Percentiles rank a stretch among this genome's conserved stretches.
These are phyloP conservation scores for Herpotrichia juniperi DNA, from an alignment of 2,329 filamentous ascomycete genomes.

Conservation along the genomic window DNA sequence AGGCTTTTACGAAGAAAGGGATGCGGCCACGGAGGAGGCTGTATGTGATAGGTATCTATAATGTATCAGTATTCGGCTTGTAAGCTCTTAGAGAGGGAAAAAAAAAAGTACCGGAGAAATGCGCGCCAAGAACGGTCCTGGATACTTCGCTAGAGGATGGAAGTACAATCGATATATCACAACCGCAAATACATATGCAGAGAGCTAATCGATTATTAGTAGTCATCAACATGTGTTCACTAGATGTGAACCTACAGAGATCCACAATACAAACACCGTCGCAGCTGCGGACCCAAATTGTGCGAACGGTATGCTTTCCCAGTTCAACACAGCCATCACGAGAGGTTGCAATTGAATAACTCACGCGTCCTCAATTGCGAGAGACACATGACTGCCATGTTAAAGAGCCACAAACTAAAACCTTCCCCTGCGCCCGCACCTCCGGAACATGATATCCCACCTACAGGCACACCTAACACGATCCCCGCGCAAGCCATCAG, in stretches of 20 bases:
- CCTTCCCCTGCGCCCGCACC: neutral
- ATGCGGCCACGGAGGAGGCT: conserved; percentile 21
- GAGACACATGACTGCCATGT: conserved; percentile 4
- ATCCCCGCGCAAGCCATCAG: neutral
- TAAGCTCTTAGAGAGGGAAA: neutral
- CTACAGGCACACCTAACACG: neutral
- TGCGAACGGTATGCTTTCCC: conserved; percentile 13
- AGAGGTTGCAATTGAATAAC: neutral
- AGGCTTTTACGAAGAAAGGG: conserved; percentile 25
- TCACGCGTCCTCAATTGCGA: neutral
- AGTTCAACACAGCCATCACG: conserved; percentile 15
- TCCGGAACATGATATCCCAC: conserved; percentile 5
- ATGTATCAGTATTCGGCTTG: neutral
- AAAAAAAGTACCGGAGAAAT: conserved; percentile 25
- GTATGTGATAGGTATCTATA: conserved; percentile 24
- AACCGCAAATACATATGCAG: conserved; percentile 3
- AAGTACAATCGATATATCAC: conserved; percentile 43
- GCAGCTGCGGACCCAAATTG: conserved; percentile 9
- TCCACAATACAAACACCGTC: conserved; percentile 1
- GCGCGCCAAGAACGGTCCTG: conserved; percentile 37
- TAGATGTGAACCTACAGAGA: conserved; percentile 6
- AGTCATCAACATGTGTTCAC: neutral
- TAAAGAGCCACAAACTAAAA: neutral
- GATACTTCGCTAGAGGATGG: conserved; percentile 46
- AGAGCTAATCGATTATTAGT: conserved; percentile 1